These are phyloP conservation scores for Arabidopsis hybrid DNA, from an alignment of 441 rosid genomes.

Conservation along the genomic window DNA sequence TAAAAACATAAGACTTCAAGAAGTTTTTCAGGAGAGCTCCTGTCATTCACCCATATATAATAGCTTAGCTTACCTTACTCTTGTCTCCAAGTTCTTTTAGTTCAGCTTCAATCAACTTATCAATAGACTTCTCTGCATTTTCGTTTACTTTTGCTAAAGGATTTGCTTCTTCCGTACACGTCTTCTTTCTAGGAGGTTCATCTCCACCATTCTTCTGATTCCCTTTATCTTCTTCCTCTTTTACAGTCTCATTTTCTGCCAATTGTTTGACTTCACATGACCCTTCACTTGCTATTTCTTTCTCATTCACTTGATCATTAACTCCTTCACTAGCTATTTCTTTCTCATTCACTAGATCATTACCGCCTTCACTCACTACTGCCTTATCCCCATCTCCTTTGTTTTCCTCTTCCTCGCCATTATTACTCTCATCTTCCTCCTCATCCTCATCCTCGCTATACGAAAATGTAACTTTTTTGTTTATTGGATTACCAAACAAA, in stretches of 20 bases:
- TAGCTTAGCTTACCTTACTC: constrained; percentile 58
- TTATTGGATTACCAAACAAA: constrained; percentile 56
- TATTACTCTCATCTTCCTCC: constrained; percentile 46
- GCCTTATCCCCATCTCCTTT: constrained; percentile 48
- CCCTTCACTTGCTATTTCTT: constrained; percentile 46
- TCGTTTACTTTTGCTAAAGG: constrained; percentile 46
- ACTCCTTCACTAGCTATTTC: constrained; percentile 20
- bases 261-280: constrained; percentile 42
- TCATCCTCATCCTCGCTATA: constrained; percentile 69
- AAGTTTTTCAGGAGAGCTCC: not conserved
- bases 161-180: constrained; percentile 63
- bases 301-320: constrained; percentile 43
- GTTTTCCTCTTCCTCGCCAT: constrained; percentile 43
- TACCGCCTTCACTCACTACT: constrained; percentile 37
- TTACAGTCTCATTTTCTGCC: constrained; percentile 45
- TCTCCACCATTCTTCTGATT: constrained; percentile 44
- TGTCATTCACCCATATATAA: constrained; percentile 9
- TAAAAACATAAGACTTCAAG: not conserved
- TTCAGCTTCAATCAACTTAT: constrained; percentile 92
- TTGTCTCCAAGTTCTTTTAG: constrained; percentile 91
- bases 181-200: constrained; percentile 76
- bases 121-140: constrained; percentile 72
- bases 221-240: constrained; percentile 42
- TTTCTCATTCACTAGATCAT: constrained; percentile 45
- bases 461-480: constrained; percentile 81